Evolutionary conservation across 1,139 yeast genomes (phyloP), one percentile per base, ranked within the genome.

Genomic region (Suhomyces coccinellae): DNA sequence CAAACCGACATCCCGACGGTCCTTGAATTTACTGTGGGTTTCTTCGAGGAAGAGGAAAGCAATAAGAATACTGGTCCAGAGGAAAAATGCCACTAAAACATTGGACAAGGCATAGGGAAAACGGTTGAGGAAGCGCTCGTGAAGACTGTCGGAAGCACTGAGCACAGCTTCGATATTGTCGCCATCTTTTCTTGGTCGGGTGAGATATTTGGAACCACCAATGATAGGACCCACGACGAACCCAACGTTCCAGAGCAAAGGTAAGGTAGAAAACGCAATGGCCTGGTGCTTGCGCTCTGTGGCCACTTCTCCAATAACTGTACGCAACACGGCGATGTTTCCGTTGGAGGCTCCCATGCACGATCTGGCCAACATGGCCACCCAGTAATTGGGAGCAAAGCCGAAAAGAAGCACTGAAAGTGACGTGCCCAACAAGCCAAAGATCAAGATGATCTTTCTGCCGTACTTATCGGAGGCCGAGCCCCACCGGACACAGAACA

Each of bases 61-160:
- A 34, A 69, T 51, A 2, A 69, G 20, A 12, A 71, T 52, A 24
- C 82, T 74, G 33, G 66, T 43, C 61, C 65, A 57, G 28, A 82
- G 63, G 41, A 77, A 64, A 3, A 55, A 7, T 4, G 81, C 73
- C 20, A 82, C 82, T 3, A 77, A 78, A 8, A 83, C 56, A 56
- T 82, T 83, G 4, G 86, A 82, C 50, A 82, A 63, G 1, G 85
- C 80, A 55, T 80, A 83, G 0, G 87, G 88, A 55, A 71, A 71
- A 34, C 58, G 61, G 17, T 66, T 57, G 22, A 77, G 66, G 46
- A 79, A 59, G 12, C 45, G 44, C 13, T 65, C 58, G 52, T 52
- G 46, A 11, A 50, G 11, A n/a, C 45, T 33, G 14, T 34, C 28
- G 13, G 33, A 11, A 15, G 16, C 33, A 27, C 13, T 8, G n/a